Evolutionary conservation across 345 rosid genomes (phyloP).

Genomic region (Rhizophora apiculata): DNA sequence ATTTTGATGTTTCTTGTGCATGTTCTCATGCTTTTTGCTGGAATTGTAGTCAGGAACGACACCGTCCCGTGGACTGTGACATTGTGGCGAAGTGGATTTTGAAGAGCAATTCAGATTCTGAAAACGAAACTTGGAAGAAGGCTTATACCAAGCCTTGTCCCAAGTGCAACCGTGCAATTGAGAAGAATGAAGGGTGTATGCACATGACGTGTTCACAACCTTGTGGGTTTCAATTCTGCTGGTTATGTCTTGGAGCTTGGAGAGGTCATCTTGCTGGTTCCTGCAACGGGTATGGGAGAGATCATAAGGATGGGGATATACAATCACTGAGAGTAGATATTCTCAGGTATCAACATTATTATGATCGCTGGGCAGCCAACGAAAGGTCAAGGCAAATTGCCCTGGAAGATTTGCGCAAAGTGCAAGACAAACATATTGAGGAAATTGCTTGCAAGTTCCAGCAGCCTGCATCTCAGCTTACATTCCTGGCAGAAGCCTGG

Average conservation of each 20-base stretch:
- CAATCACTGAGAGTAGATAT: conserved; percentile 1
- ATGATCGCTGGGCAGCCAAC: conserved; percentile 37
- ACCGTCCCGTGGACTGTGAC: conserved; percentile 37
- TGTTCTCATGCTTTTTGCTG: conserved; percentile 32
- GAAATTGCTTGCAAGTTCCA: conserved; percentile 2
- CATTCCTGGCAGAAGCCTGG: conserved; percentile 32
- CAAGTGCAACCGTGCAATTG: conserved; percentile 33
- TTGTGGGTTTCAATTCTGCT: conserved; percentile 29
- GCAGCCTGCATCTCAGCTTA: conserved; percentile 4
- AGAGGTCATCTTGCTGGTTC: neutral
- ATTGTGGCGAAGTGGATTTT: conserved; percentile 30
- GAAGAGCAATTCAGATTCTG: conserved; percentile 31
- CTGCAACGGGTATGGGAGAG: neutral
- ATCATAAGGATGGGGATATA: neutral
- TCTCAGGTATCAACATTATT: conserved; percentile 29
- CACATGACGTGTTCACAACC: conserved; percentile 28
- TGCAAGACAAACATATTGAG: neutral
- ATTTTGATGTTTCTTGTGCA: conserved; percentile 22
- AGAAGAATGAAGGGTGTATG: conserved; percentile 33
- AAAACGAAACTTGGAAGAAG: conserved; percentile 26
- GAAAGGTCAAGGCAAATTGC: conserved; percentile 22
- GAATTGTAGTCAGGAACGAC: conserved; percentile 17
- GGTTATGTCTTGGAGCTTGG: conserved; percentile 30
- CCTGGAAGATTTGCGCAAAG: conserved; percentile 2
- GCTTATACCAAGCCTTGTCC: conserved; percentile 40